Base-by-base conservation (phyloP, 1,284 basidiomycete genomes). In the Marasmius fiardii region DNA sequence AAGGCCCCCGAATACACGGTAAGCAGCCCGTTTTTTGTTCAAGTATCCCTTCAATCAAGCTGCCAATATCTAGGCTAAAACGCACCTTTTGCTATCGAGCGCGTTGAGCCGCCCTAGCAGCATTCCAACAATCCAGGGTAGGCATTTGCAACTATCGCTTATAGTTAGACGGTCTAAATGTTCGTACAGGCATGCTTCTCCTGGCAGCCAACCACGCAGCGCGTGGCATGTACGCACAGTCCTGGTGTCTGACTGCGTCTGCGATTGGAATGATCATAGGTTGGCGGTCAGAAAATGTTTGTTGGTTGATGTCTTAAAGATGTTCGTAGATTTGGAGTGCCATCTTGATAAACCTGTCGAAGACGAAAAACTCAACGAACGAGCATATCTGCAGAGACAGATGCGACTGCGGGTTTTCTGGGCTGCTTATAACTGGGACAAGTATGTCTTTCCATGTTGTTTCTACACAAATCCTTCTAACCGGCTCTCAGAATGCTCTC, bases 231-330 rank as follows among this genome's bases (percentile, higher is more conserved):
- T 60, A 60, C 35, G 53, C 53, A 1, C 55, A 60, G 31, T 49
- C 59, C 7, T 60, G 59, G 59, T 55, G 54, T 49, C 35, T 60
- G 4, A 51, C 54, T 35, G 57, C 52, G 7, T 53, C 53, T 10
- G 59, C 59, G 4, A 43, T 60, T 26, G 59, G 53, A 21, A 60
- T 60, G 59, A 55, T 60, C 43, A 57, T 53, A 28, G 58, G 58
- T 57, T 31, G 11, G 51, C 49, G n/a, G 24, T 14, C 6, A 12
- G 4, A 43, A 41, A 26, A 44, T 44, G 10, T 23, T 4, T 11
- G 10, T 26, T 14, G 21, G 7, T 35, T 33, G 33, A 43, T 31
- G 33, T 8, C 45, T 23, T 8, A 6, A 20, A 18, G 28, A 4
- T 31, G 4, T 10, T 14, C 44, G 37, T 35, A 59, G 59, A 60